Conservation (phyloP, 768 basidiomycete genomes). For the Trametes villosa region DNA sequence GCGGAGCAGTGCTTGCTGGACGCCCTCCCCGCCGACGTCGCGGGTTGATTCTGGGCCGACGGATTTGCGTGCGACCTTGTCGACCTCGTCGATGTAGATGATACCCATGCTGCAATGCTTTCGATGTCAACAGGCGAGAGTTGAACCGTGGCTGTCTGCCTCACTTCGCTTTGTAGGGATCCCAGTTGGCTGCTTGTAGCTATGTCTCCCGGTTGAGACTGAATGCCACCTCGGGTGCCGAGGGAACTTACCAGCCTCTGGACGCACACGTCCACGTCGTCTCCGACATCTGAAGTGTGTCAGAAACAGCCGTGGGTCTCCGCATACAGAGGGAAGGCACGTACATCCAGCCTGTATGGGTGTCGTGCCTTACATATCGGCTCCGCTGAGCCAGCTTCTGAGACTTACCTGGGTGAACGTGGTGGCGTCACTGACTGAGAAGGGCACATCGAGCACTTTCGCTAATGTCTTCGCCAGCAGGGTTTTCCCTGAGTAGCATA, state of each 20-base stretch:
- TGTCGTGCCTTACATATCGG: no score
- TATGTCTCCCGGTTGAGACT: constrained; percentile 35
- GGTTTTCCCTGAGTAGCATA: constrained; percentile 70
- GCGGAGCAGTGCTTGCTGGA: constrained; percentile 89
- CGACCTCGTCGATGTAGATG: constrained; percentile 95
- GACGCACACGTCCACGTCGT: constrained; percentile 93
- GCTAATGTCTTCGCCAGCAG: constrained; percentile 91
- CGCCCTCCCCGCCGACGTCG: constrained; percentile 95
- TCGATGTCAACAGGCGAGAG: background rate
- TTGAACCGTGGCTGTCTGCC: background rate
- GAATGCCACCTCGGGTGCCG: background rate
- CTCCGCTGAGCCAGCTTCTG: background rate
- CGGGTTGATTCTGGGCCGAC: constrained; percentile 69
- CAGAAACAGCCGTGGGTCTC: background rate
- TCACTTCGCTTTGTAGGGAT: constrained; percentile 84
- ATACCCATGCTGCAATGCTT: constrained; percentile 73
- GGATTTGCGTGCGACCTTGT: constrained; percentile 81
- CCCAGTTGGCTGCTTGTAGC: constrained; percentile 91
- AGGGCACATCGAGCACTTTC: constrained; percentile 88
- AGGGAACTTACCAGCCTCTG: constrained; percentile 67
- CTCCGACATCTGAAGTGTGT: constrained; percentile 76
- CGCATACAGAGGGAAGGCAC: constrained; percentile 30
- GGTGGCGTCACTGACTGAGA: constrained; percentile 92
- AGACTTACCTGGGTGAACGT: constrained; percentile 82
- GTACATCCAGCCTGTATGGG: constrained; percentile 67